Percentiles rank a stretch among this genome's conserved stretches.
phyloP scores from a whole-genome alignment of 345 rosid species.

The Eucalyptus polybractea region DNA sequence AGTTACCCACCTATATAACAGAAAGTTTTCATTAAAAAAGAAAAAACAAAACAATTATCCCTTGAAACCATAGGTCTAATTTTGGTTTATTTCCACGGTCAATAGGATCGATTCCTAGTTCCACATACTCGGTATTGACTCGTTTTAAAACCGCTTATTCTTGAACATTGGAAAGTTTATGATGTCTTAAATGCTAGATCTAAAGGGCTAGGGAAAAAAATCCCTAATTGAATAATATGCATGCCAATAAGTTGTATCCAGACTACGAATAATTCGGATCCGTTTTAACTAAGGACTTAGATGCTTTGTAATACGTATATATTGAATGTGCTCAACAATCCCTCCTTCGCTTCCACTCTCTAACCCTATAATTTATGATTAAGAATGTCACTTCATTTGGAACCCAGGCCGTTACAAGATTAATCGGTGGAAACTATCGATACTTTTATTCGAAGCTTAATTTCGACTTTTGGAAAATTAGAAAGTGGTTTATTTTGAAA shows the following conservation, averaged over 20 bases:
- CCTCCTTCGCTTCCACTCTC: not conserved
- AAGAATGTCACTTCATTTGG: not conserved
- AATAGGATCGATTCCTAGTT: accelerated
- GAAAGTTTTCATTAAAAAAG: not conserved
- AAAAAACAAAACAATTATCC: accelerated
- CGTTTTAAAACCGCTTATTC: not conserved
- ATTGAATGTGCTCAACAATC: not conserved
- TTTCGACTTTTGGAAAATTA: not conserved
- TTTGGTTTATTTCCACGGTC: not conserved
- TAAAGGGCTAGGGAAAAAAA: not conserved
- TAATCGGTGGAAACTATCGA: not conserved
- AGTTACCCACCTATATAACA: not conserved
- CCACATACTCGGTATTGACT: accelerated
- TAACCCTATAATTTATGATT: not conserved
- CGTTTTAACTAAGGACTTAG: not conserved
- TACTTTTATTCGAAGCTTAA: not conserved
- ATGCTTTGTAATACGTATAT: not conserved
- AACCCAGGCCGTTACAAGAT: not conserved
- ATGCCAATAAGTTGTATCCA: not conserved
- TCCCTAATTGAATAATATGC: not conserved
- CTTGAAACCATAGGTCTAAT: not conserved
- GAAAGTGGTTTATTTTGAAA: not conserved
- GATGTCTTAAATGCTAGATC: not conserved
- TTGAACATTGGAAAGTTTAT: not conserved
- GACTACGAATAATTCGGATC: not conserved